Percentiles rank a stretch among this genome's conserved stretches.
Conservation (phyloP, 495 filamentous ascomycete species). For the Schizothecium vesticola region DNA sequence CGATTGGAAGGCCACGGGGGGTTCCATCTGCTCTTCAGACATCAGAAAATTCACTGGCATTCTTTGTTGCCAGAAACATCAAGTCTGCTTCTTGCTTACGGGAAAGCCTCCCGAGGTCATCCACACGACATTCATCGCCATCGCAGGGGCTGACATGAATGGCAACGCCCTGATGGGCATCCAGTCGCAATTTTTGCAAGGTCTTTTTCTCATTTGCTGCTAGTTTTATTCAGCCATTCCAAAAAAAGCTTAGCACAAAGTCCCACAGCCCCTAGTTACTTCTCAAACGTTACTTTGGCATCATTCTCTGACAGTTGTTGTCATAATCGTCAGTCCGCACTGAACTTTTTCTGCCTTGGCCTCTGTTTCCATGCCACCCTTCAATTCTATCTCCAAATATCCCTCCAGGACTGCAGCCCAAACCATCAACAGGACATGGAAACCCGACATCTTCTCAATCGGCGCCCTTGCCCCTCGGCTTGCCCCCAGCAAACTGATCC, state of each 20-base stretch:
- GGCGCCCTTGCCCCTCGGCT: background rate
- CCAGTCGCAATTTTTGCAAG: background rate
- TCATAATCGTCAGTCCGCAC: too few species aligned
- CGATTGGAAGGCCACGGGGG: background rate
- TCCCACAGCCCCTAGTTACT: background rate
- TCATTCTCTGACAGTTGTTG: too few species aligned
- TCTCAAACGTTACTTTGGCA: background rate
- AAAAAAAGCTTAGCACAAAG: too few species aligned
- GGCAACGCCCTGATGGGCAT: background rate
- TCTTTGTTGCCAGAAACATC: background rate
- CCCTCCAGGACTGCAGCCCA: background rate
- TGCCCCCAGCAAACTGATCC: slow-evolving; percentile 30
- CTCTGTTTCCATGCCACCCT: background rate
- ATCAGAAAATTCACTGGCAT: background rate
- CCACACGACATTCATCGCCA: background rate
- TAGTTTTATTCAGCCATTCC: background rate
- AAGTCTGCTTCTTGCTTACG: background rate
- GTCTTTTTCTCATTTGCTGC: background rate
- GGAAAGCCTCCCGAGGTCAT: too few species aligned
- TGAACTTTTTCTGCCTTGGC: too few species aligned
- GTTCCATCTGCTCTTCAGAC: background rate
- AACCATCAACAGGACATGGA: background rate
- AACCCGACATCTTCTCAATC: background rate
- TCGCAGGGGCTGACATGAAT: background rate
- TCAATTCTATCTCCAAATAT: background rate